Percentiles rank a stretch among this genome's conserved stretches.
Conservation (phyloP, 2,329 filamentous ascomycete species). For the Cladosporium oxysporum region DNA sequence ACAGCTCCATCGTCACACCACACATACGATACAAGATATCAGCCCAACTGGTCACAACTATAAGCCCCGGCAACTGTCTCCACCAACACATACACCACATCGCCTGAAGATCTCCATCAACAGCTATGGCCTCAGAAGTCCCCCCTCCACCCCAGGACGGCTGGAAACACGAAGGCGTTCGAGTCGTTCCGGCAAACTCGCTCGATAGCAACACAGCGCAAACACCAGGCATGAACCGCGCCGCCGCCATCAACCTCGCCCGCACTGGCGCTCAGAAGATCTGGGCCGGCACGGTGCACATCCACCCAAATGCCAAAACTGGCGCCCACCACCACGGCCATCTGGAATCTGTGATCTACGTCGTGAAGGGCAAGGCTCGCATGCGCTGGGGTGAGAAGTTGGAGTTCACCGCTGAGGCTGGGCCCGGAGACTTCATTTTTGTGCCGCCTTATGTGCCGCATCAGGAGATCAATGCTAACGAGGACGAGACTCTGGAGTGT, state of each 20-base stretch:
- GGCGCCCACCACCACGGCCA: constrained; percentile 50
- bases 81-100: not conserved
- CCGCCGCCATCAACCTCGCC: constrained; percentile 49
- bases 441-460: constrained; percentile 50
- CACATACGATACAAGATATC: not conserved
- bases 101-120: constrained; percentile 5
- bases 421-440: constrained; percentile 51
- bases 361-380: constrained; percentile 47
- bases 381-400: constrained; percentile 51
- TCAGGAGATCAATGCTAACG: constrained; percentile 49
- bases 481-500: constrained; percentile 47
- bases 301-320: constrained; percentile 48
- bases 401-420: constrained; percentile 49
- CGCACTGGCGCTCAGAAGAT: constrained; percentile 48
- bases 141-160: constrained; percentile 32
- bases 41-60: not conserved
- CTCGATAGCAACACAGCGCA: constrained; percentile 46
- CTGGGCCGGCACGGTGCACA: constrained; percentile 50
- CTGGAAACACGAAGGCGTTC: constrained; percentile 47
- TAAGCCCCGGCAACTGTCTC: not conserved
- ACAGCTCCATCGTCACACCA: not conserved
- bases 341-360: constrained; percentile 50
- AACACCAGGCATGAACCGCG: constrained; percentile 48
- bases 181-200: constrained; percentile 44
- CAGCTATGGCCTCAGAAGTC: constrained; percentile 19